These are phyloP conservation scores for Chloris gayana DNA, from an alignment of 176 grass and related monocot genomes.

Conservation along the genomic window DNA sequence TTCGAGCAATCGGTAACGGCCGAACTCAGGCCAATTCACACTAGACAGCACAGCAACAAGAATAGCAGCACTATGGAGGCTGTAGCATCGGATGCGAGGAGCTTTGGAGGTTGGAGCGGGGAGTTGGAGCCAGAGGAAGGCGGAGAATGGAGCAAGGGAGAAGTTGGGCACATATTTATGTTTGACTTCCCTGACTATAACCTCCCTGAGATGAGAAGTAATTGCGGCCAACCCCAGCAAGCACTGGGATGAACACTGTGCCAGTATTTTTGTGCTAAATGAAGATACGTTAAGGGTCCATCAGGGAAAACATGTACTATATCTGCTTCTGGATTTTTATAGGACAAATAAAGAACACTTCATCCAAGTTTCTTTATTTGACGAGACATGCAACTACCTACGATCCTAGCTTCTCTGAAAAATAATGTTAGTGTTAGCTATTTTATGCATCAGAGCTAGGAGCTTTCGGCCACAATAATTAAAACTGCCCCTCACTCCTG, in stretches of 20 bases:
- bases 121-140: neutral
- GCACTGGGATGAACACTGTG: neutral
- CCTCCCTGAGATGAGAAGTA: neutral
- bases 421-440: neutral
- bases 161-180: constrained; percentile 25
- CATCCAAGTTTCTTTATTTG: neutral
- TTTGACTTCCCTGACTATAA: neutral
- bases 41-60: neutral
- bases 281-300: neutral
- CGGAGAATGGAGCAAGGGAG: neutral
- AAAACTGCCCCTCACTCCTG: neutral
- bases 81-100: constrained; percentile 22
- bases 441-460: neutral
- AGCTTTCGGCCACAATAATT: constrained; percentile 10
- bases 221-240: neutral
- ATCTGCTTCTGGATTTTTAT: constrained; percentile 8
- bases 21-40: neutral
- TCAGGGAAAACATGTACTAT: neutral
- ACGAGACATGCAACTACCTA: constrained; percentile 11
- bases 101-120: neutral
- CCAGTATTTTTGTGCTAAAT: neutral
- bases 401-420: neutral
- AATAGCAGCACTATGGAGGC: neutral
- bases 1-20: constrained; percentile 9
- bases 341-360: neutral